Evolutionary conservation across 352 stramenopile species (phyloP), one percentile per base, ranked within the genome.

Genomic region (Phytophthora aleatoria): DNA sequence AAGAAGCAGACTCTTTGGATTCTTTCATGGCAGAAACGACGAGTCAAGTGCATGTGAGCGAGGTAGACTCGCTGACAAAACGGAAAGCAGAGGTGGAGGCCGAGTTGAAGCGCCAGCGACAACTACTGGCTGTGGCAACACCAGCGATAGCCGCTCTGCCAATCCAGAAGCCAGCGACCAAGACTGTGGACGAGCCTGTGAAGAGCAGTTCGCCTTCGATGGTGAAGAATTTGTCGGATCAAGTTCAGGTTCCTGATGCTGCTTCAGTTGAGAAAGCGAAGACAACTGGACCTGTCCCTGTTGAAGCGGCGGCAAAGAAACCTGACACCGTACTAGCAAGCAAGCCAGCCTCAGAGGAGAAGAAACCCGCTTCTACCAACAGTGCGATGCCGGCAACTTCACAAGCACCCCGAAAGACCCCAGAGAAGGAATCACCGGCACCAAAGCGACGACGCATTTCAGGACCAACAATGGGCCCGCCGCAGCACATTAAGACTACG

Each of bases 21-120:
- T 76, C 78, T 30, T 91, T 92, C 62, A 89, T 93, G 81, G 67
- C 73, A 47, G 65, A 62, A 9, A 87, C 83, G 3, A 81, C 71
- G 4, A 73, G 62, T n/a, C 69, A 83, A 36, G 64, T 95, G 20
- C 73, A 83, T 50, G 50, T 50, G 13, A 80, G 61, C 10, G 58
- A 85, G 11, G 49, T 75, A 16, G 61, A 67, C 11, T 48, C 71
- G 2, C 58, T 86, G 10, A 24, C 35, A 1, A 63, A 55, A 27
- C 45, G 65, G 20, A 77, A 67, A 44, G 10, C 60, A 11, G 71
- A 73, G 5, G 9, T 89, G 1, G 73, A 85, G 48, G 31, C 20
- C 3, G 71, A 85, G 42, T 63, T 92, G 15, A 70, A 65, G 47
- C 71, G 73, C 24, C 80, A 89, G n/a, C 61, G 63, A 8, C 62